Base-by-base conservation (phyloP, 768 basidiomycete species). In the Glaciozyma martinii region DNA sequence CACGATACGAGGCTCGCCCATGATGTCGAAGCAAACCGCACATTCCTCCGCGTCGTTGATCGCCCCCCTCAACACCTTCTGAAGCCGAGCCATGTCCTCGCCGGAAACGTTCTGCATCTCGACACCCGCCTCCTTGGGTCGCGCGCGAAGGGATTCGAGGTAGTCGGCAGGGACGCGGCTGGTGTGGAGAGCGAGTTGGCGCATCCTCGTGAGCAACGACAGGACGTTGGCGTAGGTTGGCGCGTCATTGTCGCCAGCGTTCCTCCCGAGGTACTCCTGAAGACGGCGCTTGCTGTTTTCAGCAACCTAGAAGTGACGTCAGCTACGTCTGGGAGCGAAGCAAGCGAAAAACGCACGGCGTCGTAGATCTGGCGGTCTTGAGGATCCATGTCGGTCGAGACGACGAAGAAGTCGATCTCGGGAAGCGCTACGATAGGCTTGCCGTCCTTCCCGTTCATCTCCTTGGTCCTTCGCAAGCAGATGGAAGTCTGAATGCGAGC, bases 401-500 rank as follows among this genome's bases (percentile, higher is more conserved):
- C 79, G 29, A 85, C 75, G 42, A 84, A 89, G 78, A 88, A 84
- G 70, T 90, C 88, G 56, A 94, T 87, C 9, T 86, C 83, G 44
- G 91, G 91, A n/a, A 94, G 79, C 23, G 84, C 80, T 1, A 94
- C 82, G 5, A 94, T 78, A 25, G 80, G 76, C 21, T 85, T 85
- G 25, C 91, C 91, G n/a, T 83, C 81, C 73, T 93, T 88, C 6
- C 33, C 33, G 81, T 88, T 86, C 86, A 93, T 91, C 84, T 90
- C 73, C 30, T 68, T 65, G 1, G 66, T 78, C 12, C 78, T 53
- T 12, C 71, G 58, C 18, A 50, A 29, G 25, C 25, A 50, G 49
- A 50, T 50, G n/a, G 49, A 50, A n/a, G 49, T 33, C 33, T 33
- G 33, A 10, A 33, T 5, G 33, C 5, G 33, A 10, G 10, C 33